Base-by-base conservation (phyloP, 2,329 filamentous ascomycete genomes). In the Arthrobotrys musiformis region DNA sequence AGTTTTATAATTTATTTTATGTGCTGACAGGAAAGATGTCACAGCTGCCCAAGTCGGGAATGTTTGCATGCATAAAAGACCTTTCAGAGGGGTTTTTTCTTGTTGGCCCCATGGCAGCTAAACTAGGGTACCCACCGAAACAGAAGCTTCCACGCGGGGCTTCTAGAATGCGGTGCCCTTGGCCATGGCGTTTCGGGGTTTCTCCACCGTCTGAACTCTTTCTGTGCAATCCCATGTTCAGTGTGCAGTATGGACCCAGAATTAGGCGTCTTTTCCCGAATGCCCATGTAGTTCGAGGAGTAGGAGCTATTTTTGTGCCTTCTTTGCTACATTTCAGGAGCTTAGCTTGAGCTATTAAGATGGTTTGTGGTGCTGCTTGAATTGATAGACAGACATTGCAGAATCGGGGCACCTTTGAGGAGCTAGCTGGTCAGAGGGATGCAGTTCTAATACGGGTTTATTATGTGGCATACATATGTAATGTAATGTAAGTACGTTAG, bases 121-220 rank as follows among this genome's bases (percentile, higher is more conserved):
- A 22, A 9, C 30, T 7, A 56, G 50, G 50, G 50, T 19, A 28
- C 40, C 17, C 11, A 17, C 30, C 17, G 52, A 63, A 42, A 63
- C n/a, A 70, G 56, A 56, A 62, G 42, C 30, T 70, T 70, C 66
- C 54, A 50, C 30, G 52, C 42, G n/a, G 44, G n/a, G 67, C 46
- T 70, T 70, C 67, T 70, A 70, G 67, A 70, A 70, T 30, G 22
- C 5, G 30, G 30, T 11, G 5, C 30, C 30, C 11, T 35, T 35
- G 11, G 30, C 44, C 52, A 15, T 24, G 37, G 61, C 44, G 15
- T 22, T 37, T 44, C 30, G 28, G 62, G 42, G 9, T 22, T 52
- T 52, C 63, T 67, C 63, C 63, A 67, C 63, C 46, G 33, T 56
- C 35, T 24, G 37, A 67, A 67, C 48, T 52, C 58, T 66, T 22